Percentiles rank a stretch among this genome's conserved stretches.
phyloP scores from a whole-genome alignment of 2,329 filamentous ascomycete genomes.

The Hymenoscyphus linearis region DNA sequence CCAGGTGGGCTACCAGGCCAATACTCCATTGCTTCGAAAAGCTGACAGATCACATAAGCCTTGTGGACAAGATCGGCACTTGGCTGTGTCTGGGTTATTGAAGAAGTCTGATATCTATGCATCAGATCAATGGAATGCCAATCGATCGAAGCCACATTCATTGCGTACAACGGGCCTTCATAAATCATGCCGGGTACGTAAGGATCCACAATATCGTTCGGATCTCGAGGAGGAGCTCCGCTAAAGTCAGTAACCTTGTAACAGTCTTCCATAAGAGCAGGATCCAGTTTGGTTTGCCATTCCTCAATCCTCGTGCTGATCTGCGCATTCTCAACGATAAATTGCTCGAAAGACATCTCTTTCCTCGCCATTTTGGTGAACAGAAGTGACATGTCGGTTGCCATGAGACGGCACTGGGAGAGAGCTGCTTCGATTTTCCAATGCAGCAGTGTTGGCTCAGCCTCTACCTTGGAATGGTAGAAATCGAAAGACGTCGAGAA shows the following conservation, averaged over 20 bases:
- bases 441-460: constrained; percentile 56
- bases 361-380: constrained; percentile 64
- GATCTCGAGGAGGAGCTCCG: constrained; percentile 44
- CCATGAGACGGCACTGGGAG: constrained; percentile 64
- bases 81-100: constrained; percentile 43
- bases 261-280: constrained; percentile 53
- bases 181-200: constrained; percentile 67
- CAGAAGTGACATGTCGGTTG: constrained; percentile 73
- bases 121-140: constrained; percentile 75
- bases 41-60: constrained; percentile 66
- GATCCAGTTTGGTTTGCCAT: constrained; percentile 54
- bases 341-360: constrained; percentile 59
- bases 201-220: constrained; percentile 68
- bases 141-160: constrained; percentile 71
- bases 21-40: constrained; percentile 72
- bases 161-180: constrained; percentile 62
- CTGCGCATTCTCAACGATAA: constrained; percentile 53
- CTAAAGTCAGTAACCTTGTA: constrained; percentile 61
- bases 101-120: constrained; percentile 69
- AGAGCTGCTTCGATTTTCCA: constrained; percentile 64
- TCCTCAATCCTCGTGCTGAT: constrained; percentile 44
- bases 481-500: constrained; percentile 49
- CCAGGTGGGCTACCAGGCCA: constrained; percentile 68
- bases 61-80: constrained; percentile 52
- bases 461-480: constrained; percentile 52